Evolutionary conservation across 176 grass and related monocot species (phyloP).

Genomic region (Hordeum marinum): DNA sequence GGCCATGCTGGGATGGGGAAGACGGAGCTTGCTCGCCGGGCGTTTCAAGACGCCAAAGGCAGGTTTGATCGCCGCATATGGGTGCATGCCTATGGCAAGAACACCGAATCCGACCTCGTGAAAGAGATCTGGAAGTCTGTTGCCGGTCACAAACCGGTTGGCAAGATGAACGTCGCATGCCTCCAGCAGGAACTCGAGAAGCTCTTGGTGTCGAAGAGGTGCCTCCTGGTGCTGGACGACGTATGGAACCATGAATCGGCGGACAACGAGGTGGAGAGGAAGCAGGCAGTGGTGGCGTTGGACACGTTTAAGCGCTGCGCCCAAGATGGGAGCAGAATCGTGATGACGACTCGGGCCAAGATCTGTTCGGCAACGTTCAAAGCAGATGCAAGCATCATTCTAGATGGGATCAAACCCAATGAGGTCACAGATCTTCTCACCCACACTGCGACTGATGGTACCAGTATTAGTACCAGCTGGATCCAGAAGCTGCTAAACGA

Average conservation of each 20-base stretch:
- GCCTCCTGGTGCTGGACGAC: not conserved
- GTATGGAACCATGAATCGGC: not conserved
- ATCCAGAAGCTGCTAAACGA: not conserved
- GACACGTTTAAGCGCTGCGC: not conserved
- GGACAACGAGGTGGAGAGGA: not conserved
- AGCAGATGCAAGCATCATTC: not conserved
- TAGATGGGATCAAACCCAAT: not conserved
- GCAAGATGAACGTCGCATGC: not conserved
- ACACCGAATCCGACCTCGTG: not conserved
- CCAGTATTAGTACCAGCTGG: too few species aligned
- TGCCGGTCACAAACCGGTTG: too few species aligned
- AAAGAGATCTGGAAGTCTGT: not conserved
- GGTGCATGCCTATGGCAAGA: not conserved
- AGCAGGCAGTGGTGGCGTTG: not conserved
- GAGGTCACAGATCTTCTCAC: not conserved
- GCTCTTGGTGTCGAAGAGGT: not conserved
- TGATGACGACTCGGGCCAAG: not conserved
- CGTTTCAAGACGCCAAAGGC: not conserved
- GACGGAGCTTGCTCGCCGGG: not conserved
- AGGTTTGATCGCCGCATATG: not conserved
- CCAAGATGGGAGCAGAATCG: not conserved
- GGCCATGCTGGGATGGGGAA: constrained; percentile 2
- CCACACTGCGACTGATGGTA: not conserved
- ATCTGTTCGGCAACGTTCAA: not conserved
- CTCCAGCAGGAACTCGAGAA: not conserved